Evolutionary conservation across 2,329 filamentous ascomycete species (phyloP), one percentile per base, ranked within the genome.

Genomic region (Beauveria asiatica): DNA sequence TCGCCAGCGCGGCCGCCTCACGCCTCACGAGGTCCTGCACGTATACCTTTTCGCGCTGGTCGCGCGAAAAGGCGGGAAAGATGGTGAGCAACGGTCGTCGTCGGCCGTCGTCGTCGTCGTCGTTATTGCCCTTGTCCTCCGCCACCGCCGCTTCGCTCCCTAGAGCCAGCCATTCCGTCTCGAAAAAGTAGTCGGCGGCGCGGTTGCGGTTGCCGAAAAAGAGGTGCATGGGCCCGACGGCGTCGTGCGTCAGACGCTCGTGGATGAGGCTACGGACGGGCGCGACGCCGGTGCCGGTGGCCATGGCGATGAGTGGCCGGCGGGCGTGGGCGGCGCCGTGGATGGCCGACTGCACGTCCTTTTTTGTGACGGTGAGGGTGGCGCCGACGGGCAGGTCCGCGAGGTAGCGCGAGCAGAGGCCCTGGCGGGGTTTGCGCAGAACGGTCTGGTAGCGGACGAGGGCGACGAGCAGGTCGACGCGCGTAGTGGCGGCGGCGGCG

Each of bases 381-480:
- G 85, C 84, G 1, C 81, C 81, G 0, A 78, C 74, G 5, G 73
- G 71, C 0, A 97, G 79, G 5, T 80, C 78, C 21, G 87, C 82
- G 19, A 97, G 80, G 70, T 97, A 97, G 25, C 90, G 83, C 5
- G 94, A 96, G 72, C 92, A 97, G 52, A 99, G 86, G 1, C 94
- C 94, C 68, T 93, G 83, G 19, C 94, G 83, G 3, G 89, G 87
- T 63, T 89, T 88, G 68, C 89, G 90, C 62, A 96, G 88, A 30
- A 96, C 85, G 1, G 92, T 96, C 64, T 86, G 85, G 73, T 96
- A 97, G 70, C 93, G 92, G 62, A 99, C 92, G 60, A 97, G 87
- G 0, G 94, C 92, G 46, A 92, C 83, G 3, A 96, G 76, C 3
- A 97, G 78, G 59, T 96, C 87, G 23, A 95, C 76, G 16, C 76